A percentile compares a stretch with the other conserved stretches of the same genome.
Conservation (phyloP, 2,329 filamentous ascomycete genomes). For the Tolypocladium ovalisporum region DNA sequence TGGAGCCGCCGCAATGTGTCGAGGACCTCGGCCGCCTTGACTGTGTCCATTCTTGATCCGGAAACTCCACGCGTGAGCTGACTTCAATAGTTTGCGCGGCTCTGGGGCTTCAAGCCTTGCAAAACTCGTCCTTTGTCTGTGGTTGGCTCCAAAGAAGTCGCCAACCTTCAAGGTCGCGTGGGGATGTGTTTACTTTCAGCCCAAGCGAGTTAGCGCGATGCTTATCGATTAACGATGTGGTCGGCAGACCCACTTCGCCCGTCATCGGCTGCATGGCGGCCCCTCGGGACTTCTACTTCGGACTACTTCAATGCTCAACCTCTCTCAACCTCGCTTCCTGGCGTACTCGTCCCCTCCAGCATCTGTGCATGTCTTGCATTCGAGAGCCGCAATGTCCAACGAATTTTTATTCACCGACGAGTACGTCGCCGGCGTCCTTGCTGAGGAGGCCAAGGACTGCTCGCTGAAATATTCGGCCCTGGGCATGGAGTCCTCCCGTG, state of each 20-base stretch:
- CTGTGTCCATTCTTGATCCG: conserved; percentile 23
- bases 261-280: neutral
- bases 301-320: neutral
- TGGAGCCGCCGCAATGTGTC: conserved; percentile 42
- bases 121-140: neutral
- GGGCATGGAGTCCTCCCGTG: conserved; percentile 49
- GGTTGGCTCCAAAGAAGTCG: neutral
- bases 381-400: conserved; percentile 22
- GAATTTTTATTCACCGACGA: conserved; percentile 57
- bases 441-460: conserved; percentile 65
- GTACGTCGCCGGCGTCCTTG: conserved; percentile 69
- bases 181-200: conserved; percentile 5
- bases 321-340: neutral
- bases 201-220: conserved; percentile 3
- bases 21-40: conserved; percentile 30
- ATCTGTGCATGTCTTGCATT: neutral
- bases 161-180: neutral
- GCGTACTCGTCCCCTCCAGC: neutral
- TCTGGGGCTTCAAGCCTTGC: neutral
- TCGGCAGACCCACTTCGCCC: neutral
- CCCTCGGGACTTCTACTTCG: neutral
- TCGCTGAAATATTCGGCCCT: conserved; percentile 64
- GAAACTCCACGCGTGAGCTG: no score
- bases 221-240: neutral
- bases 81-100: neutral